Evolutionary conservation across 202 grass and related monocot species (phyloP).

Genomic region (Panicum virgatum): DNA sequence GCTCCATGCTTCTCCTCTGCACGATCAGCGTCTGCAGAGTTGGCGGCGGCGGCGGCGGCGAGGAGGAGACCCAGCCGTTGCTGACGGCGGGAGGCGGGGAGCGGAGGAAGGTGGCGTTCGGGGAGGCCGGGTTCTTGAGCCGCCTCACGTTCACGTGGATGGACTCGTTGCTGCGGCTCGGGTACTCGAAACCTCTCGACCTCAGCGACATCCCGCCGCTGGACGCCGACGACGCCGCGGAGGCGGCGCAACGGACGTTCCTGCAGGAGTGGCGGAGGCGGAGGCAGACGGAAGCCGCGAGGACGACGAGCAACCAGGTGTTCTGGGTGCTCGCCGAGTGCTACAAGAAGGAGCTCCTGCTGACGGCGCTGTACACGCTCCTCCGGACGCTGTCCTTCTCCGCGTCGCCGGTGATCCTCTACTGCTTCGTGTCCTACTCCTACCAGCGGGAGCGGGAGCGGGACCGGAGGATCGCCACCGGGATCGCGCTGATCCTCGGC

Average conservation of each 20-base stretch:
- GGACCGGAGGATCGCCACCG: slow-evolving; percentile 25
- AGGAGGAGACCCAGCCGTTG: slow-evolving; percentile 40
- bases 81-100: slow-evolving; percentile 12
- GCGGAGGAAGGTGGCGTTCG: slow-evolving; percentile 16
- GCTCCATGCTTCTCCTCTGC: slow-evolving; percentile 52
- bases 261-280: slow-evolving; percentile 41
- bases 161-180: slow-evolving; percentile 59
- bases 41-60: not conserved
- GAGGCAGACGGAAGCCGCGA: not conserved
- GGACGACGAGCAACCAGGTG: slow-evolving; percentile 43
- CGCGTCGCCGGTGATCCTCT: slow-evolving; percentile 56
- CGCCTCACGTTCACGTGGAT: slow-evolving; percentile 73
- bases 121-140: slow-evolving; percentile 49
- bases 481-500: slow-evolving; percentile 34
- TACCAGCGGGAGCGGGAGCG: slow-evolving; percentile 11
- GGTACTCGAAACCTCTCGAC: slow-evolving; percentile 64
- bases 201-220: slow-evolving; percentile 62
- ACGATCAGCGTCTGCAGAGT: slow-evolving; percentile 26
- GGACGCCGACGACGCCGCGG: slow-evolving; percentile 59
- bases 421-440: slow-evolving; percentile 68
- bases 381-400: slow-evolving; percentile 60
- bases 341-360: slow-evolving; percentile 60
- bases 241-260: slow-evolving; percentile 53
- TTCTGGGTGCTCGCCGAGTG: slow-evolving; percentile 58
- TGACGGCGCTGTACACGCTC: slow-evolving; percentile 72